A percentile compares a stretch with the other conserved stretches of the same genome.
phyloP scores from a whole-genome alignment of 2,329 filamentous ascomycete genomes.

The Teratosphaeria gauchensis region DNA sequence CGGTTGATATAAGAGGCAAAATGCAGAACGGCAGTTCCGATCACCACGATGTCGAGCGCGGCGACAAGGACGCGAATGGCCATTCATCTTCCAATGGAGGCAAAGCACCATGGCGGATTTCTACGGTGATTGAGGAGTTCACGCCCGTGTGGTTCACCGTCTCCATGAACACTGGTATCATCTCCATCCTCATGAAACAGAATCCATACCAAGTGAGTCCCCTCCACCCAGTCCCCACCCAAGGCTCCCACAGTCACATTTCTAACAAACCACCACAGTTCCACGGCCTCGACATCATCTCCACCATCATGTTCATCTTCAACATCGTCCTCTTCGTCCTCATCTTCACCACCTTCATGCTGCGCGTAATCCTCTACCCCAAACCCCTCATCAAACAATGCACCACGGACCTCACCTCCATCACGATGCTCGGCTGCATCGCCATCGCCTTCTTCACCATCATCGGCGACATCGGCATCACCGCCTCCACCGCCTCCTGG shows the following conservation, averaged over 20 bases:
- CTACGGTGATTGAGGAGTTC: not conserved
- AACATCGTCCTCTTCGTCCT: conserved; percentile 8
- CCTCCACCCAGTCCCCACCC: not conserved
- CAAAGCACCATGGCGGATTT: not conserved
- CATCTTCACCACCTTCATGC: conserved; percentile 6
- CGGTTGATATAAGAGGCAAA: too few relatives aligned
- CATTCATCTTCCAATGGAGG: not conserved
- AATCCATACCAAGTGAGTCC: conserved; percentile 7
- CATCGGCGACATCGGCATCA: conserved; percentile 4
- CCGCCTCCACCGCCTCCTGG: conserved; percentile 7
- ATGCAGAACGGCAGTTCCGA: not conserved
- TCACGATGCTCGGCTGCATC: conserved; percentile 4
- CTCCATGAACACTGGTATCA: conserved; percentile 10
- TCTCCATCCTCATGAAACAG: conserved; percentile 9
- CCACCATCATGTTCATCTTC: conserved; percentile 11
- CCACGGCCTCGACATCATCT: conserved; percentile 7
- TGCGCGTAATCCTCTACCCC: conserved; percentile 6
- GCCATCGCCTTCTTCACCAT: conserved; percentile 9
- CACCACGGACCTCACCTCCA: conserved; percentile 3
- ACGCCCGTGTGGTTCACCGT: conserved; percentile 5
- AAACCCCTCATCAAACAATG: conserved; percentile 3
- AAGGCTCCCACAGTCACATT: not conserved
- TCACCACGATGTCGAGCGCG: not conserved
- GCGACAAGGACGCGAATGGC: not conserved
- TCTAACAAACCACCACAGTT: conserved; percentile 2